These are phyloP conservation scores for Irpex sp. DNA, from an alignment of 1,284 basidiomycete species.

Conservation along the genomic window DNA sequence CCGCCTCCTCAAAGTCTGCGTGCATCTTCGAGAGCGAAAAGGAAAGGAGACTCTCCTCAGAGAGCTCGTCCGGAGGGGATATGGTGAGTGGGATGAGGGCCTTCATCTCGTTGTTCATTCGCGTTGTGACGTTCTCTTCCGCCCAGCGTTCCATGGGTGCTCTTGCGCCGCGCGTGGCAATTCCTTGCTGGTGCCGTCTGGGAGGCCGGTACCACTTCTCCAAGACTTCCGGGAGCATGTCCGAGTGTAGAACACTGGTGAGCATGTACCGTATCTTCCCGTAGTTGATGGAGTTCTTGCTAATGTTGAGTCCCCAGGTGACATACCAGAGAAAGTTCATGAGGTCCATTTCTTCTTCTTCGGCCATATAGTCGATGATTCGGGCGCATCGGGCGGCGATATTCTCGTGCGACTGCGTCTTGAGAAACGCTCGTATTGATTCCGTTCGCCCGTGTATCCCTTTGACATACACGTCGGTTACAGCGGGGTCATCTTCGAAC, in stretches of 20 bases:
- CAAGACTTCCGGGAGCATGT: slow-evolving; percentile 26
- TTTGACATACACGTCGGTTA: too few relatives aligned
- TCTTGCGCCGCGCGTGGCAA: slow-evolving; percentile 16
- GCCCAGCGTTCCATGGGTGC: slow-evolving; percentile 19
- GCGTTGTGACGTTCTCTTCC: slow-evolving; percentile 6
- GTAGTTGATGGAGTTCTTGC: too few relatives aligned
- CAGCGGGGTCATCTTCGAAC: too few relatives aligned
- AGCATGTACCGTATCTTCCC: slow-evolving; percentile 10
- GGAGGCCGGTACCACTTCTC: slow-evolving; percentile 27
- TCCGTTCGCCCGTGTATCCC: too few relatives aligned
- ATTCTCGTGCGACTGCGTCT: too few relatives aligned
- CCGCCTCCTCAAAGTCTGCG: neutral
- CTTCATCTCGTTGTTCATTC: slow-evolving; percentile 1
- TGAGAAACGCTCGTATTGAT: too few relatives aligned
- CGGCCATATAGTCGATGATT: too few relatives aligned
- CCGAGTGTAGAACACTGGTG: slow-evolving; percentile 24
- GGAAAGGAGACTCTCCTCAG: slow-evolving; percentile 8
- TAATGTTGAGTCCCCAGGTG: too few relatives aligned
- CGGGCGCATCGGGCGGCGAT: too few relatives aligned
- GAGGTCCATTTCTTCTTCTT: too few relatives aligned
- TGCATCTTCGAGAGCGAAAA: neutral
- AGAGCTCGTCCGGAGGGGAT: neutral
- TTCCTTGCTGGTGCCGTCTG: slow-evolving; percentile 9
- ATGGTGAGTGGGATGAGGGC: neutral
- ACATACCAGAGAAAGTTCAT: too few relatives aligned